phyloP scores from a whole-genome alignment of 2,329 filamentous ascomycete genomes.

The Passalora sequoiae region DNA sequence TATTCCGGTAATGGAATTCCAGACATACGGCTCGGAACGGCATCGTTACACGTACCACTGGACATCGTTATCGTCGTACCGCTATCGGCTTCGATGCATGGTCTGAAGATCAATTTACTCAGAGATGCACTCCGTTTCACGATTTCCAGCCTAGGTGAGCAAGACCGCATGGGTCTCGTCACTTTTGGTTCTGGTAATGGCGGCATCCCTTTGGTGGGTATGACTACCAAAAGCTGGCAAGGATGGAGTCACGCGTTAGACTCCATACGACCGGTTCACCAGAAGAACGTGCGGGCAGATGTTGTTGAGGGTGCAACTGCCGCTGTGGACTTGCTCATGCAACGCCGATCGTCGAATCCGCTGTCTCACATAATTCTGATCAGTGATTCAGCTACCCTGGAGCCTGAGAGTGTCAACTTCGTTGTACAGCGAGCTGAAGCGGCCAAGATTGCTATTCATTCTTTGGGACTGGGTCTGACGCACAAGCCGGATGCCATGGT shows the following conservation, averaged over 20 bases:
- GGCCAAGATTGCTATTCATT: constrained; percentile 96
- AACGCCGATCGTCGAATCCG: constrained; percentile 90
- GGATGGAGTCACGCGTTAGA: constrained; percentile 84
- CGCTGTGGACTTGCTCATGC: constrained; percentile 97
- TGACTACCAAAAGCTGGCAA: constrained; percentile 91
- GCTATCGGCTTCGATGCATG: constrained; percentile 97
- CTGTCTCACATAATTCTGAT: constrained; percentile 94
- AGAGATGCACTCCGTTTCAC: constrained; percentile 89
- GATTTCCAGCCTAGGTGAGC: constrained; percentile 80
- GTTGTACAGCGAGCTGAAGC: constrained; percentile 94
- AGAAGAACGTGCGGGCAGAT: constrained; percentile 93
- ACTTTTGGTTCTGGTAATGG: constrained; percentile 94
- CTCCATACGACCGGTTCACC: constrained; percentile 86
- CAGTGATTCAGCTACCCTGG: constrained; percentile 92
- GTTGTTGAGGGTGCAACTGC: constrained; percentile 97
- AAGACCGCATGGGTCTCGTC: constrained; percentile 93
- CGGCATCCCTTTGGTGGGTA: constrained; percentile 90
- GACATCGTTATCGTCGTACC: constrained; percentile 96
- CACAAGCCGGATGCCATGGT: constrained; percentile 99
- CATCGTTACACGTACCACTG: constrained; percentile 76
- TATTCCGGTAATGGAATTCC: constrained; percentile 56
- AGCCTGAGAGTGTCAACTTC: constrained; percentile 93
- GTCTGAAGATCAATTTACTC: constrained; percentile 93
- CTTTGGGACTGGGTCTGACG: constrained; percentile 90
- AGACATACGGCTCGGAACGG: constrained; percentile 42